phyloP scores from a whole-genome alignment of 2,329 filamentous ascomycete genomes.

The Penicillium sp. region DNA sequence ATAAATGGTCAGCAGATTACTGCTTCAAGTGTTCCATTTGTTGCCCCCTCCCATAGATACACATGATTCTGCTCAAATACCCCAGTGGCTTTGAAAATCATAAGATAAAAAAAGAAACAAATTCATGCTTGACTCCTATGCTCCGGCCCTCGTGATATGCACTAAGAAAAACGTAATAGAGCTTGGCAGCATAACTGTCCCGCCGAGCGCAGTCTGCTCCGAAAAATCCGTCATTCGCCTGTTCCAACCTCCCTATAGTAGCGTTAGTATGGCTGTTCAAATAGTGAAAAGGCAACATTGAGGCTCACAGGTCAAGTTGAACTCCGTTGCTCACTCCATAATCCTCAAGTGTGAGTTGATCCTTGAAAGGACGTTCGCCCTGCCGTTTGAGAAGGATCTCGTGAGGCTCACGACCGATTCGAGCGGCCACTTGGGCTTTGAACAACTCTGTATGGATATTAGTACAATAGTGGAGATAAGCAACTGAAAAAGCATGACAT shows the following conservation, averaged over 20 bases:
- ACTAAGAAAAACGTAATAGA: constrained; percentile 14
- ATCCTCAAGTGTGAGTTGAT: constrained; percentile 80
- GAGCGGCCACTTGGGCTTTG: constrained; percentile 86
- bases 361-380: constrained; percentile 90
- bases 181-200: constrained; percentile 11
- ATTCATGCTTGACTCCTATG: constrained; percentile 15
- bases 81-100: constrained; percentile 2
- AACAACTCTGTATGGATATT: constrained; percentile 58
- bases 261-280: constrained; percentile 25
- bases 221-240: constrained; percentile 39
- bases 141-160: constrained; percentile 11
- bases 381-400: constrained; percentile 92
- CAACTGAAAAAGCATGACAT: constrained; percentile 20
- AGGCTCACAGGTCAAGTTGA: constrained; percentile 49
- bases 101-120: constrained; percentile 9
- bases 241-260: constrained; percentile 47
- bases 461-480: background rate
- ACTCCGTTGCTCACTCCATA: constrained; percentile 94
- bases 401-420: constrained; percentile 83
- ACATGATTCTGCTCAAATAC: constrained; percentile 2
- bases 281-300: constrained; percentile 2
- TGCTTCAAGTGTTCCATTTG: constrained; percentile 6
- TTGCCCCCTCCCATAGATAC: constrained; percentile 1
- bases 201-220: constrained; percentile 10
- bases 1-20: constrained; percentile 14